Base-by-base conservation (phyloP, 768 basidiomycete genomes). In the Amanita polypyramis region DNA sequence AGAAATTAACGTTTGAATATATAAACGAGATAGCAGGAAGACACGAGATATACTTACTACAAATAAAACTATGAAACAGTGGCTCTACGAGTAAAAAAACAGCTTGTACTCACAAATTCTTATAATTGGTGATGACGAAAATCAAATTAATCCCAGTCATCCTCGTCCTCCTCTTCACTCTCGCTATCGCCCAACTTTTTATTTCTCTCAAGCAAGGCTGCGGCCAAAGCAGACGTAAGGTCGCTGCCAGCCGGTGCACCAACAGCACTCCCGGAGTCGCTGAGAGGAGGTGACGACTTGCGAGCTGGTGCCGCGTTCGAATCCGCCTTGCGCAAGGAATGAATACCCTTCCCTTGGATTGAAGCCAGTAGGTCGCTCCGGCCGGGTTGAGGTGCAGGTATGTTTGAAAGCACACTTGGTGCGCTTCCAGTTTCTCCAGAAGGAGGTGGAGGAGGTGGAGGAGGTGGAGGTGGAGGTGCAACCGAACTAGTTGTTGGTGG, bases 111-210 rank as follows among this genome's bases (percentile, higher is more conserved):
- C n/a, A n/a, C n/a, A n/a, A n/a, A n/a, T n/a, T n/a, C n/a, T n/a
- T n/a, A 12, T 25, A 35, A 30, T 27, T 34, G 12, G 21, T 7
- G 25, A 27, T 27, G 25, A n/a, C 42, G 46, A 47, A 40, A 23
- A 40, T 12, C 21, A 42, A 12, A 15, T 42, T 60, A 70, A 56
- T 71, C 74, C 68, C 72, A 76, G 60, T 84, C 85, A 50, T 80
- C 80, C 35, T 82, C 82, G 29, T 84, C 82, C 0, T 82, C 82
- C 4, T 85, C 85, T 17, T 85, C 83, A 43, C 85, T 83, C 55
- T 88, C 85, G 56, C 85, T 87, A 55, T 92, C 89, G 2, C 86
- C 91, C 55, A 95, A 67, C 58, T 87, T 83, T 68, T 86, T 90
- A 60, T 88, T 95, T 55, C 93, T 68, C 60, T 84, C 79, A 56